A percentile compares a stretch with the other conserved stretches of the same genome.
Conservation (phyloP, 306 rosid species). For the Luffa aegyptiaca region DNA sequence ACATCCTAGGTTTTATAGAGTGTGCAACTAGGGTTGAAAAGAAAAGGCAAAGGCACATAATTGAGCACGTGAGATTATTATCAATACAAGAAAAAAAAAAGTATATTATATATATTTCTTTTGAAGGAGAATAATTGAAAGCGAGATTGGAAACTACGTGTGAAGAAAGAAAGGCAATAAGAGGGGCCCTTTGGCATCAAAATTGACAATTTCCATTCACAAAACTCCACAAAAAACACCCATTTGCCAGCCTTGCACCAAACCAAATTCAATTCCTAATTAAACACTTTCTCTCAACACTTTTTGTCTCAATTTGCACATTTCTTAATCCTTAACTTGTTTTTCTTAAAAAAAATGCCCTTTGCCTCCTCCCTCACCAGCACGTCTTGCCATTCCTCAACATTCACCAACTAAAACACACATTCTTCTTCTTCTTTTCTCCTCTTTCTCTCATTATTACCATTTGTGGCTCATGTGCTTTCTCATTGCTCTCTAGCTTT, state of each 20-base stretch:
- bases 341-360: background rate
- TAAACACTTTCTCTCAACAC: too few species aligned
- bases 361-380: background rate
- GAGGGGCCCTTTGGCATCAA: background rate
- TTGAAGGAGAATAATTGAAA: background rate
- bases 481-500: background rate
- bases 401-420: background rate
- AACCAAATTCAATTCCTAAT: background rate
- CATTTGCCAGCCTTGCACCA: background rate
- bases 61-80: background rate
- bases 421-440: background rate
- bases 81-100: background rate
- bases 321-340: background rate
- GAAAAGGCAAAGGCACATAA: background rate
- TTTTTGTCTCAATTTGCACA: background rate
- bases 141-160: background rate
- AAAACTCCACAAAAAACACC: background rate
- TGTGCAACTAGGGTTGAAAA: background rate
- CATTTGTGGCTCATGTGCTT: background rate
- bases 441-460: background rate
- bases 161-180: background rate
- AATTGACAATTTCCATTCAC: background rate
- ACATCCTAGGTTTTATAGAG: background rate
- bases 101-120: background rate
- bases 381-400: background rate